A percentile compares a stretch with the other conserved stretches of the same genome.
Conservation (phyloP, 1,139 yeast species). For the Saccharomyces hybrid region DNA sequence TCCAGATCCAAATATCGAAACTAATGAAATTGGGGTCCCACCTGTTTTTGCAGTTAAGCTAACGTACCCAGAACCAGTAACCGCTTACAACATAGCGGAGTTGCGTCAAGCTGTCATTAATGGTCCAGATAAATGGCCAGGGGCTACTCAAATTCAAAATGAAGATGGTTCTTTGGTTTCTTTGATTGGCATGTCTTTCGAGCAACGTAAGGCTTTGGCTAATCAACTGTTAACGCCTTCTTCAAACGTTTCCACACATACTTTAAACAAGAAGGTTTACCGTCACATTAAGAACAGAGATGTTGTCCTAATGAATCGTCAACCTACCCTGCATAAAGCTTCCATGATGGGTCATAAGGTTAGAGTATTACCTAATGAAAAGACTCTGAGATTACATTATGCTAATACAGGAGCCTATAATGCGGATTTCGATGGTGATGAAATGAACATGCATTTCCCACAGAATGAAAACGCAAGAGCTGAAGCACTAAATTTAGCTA, state of each 20-base stretch:
- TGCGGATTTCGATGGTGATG: slow-evolving; percentile 99
- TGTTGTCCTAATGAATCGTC: slow-evolving; percentile 97
- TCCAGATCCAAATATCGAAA: slow-evolving; percentile 96
- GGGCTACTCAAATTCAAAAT: slow-evolving; percentile 92
- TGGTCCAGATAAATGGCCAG: slow-evolving; percentile 98
- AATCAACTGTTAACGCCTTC: slow-evolving; percentile 90
- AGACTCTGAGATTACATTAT: slow-evolving; percentile 91
- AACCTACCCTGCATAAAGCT: slow-evolving; percentile 97
- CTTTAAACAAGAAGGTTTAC: slow-evolving; percentile 82
- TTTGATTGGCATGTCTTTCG: slow-evolving; percentile 79
- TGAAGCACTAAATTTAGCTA: slow-evolving; percentile 90
- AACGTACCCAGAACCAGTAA: slow-evolving; percentile 97
- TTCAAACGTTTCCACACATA: slow-evolving; percentile 39
- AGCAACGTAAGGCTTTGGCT: slow-evolving; percentile 91
- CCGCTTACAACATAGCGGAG: slow-evolving; percentile 82
- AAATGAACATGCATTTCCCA: slow-evolving; percentile 99
- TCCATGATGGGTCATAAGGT: slow-evolving; percentile 99
- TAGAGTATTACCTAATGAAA: slow-evolving; percentile 93
- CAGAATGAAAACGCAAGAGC: slow-evolving; percentile 97
- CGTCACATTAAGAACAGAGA: slow-evolving; percentile 93
- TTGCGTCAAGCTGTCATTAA: slow-evolving; percentile 91
- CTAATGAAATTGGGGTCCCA: slow-evolving; percentile 97
- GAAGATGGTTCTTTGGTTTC: slow-evolving; percentile 90
- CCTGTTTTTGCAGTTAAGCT: slow-evolving; percentile 94
- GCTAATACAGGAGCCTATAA: slow-evolving; percentile 99